Conservation (phyloP, 208 protist genomes). For the Leptomonas pyrrhocoris region DNA sequence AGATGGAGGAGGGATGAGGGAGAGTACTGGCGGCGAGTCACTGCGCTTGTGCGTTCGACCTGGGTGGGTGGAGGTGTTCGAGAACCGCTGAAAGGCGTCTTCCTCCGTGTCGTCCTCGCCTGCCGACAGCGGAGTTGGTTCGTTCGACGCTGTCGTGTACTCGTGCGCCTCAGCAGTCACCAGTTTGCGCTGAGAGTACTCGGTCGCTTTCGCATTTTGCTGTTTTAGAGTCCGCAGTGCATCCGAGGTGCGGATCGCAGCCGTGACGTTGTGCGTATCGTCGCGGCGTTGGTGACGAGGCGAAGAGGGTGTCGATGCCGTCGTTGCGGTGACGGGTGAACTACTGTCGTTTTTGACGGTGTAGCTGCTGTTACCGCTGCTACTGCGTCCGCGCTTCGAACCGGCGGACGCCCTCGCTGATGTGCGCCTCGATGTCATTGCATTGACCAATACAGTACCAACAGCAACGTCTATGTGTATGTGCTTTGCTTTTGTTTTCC, state of each 20-base stretch:
- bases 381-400: slow-evolving; percentile 4
- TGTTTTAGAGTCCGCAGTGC: no score
- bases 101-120: slow-evolving; percentile 15
- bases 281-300: no score
- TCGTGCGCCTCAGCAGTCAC: neutral
- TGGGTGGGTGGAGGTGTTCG: slow-evolving; percentile 24
- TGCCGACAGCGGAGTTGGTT: neutral
- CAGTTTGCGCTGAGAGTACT: neutral
- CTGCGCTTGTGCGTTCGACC: slow-evolving; percentile 16
- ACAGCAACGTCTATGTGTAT: no score
- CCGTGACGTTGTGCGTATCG: no score
- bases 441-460: no score
- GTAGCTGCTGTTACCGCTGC: neutral
- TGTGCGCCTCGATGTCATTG: neutral
- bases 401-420: neutral
- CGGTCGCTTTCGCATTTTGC: no score
- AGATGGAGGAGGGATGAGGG: slow-evolving; percentile 10
- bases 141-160: neutral
- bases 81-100: slow-evolving; percentile 39
- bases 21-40: slow-evolving; percentile 15
- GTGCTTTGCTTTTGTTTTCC: no score
- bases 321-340: neutral
- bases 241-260: no score
- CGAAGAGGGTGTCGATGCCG: no score
- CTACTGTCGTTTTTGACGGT: neutral